A percentile compares a stretch with the other conserved stretches of the same genome.
Conservation (phyloP, 2,329 filamentous ascomycete genomes). For the Sporothrix euskadiensis region DNA sequence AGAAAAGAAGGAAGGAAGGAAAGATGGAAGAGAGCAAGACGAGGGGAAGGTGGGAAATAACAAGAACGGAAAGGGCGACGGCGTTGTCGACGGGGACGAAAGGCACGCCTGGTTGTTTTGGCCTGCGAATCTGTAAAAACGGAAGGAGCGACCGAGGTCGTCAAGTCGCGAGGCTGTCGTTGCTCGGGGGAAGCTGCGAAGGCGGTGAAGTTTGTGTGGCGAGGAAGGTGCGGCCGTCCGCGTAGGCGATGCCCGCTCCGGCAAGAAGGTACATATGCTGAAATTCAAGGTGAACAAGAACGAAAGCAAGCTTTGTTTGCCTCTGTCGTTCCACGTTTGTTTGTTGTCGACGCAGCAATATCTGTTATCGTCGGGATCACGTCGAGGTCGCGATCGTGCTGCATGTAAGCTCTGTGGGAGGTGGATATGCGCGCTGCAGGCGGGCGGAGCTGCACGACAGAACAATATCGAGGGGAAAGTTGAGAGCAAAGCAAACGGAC, state of each 20-base stretch:
- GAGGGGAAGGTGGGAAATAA: not conserved
- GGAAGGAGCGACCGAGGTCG: conserved; percentile 21
- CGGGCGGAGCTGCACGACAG: not conserved
- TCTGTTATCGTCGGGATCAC: not conserved
- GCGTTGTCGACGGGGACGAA: not conserved
- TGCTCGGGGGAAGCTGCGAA: not conserved
- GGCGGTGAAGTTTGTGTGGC: not conserved
- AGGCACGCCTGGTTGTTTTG: conserved; percentile 1
- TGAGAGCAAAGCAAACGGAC: not conserved
- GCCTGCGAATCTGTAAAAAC: not conserved
- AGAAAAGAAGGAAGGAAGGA: not conserved
- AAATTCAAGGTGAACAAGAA: not conserved
- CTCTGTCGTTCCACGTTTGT: not conserved
- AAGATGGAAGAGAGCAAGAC: not conserved
- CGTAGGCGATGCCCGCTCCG: not conserved
- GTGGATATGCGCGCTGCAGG: not conserved
- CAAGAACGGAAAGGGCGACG: not conserved
- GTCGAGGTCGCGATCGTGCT: not conserved
- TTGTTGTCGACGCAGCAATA: not conserved
- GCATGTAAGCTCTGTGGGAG: not conserved
- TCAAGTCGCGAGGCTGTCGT: not conserved
- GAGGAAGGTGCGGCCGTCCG: conserved; percentile 16
- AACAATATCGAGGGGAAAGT: not conserved
- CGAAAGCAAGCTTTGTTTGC: not conserved
- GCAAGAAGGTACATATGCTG: not conserved